Base-by-base conservation (phyloP, 768 basidiomycete species). In the Dioszegia hungarica region DNA sequence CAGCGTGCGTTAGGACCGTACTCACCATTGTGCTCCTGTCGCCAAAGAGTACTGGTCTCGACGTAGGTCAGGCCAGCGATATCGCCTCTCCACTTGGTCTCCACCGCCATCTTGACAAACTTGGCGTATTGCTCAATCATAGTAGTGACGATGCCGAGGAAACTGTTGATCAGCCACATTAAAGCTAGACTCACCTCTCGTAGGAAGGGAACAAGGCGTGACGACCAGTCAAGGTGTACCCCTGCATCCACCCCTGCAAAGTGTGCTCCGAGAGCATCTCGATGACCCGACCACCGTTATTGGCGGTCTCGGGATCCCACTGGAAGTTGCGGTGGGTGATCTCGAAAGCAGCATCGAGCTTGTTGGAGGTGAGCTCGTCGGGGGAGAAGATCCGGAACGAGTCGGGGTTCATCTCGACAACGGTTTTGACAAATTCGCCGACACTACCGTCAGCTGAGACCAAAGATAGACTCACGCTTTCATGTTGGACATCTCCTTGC, bases 361-460 rank as follows among this genome's bases (percentile, higher is more conserved):
- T 92, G 77, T 92, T 92, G 37, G 86, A 89, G 11, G 86, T 84
- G 1, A 91, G 79, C 66, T 91, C 89, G 62, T 95, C 91, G 0
- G 91, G 91, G 20, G 87, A 90, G 79, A 93, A 93, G 57, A 94
- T 88, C 36, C 91, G 82, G 82, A 92, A 92, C 0, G 81, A 79
- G 19, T 77, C 80, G 1, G 87, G 87, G 73, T 95, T 91, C 50
- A 84, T 86, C 67, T 77, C 66, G 63, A 80, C 70, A n/a, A 77
- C 76, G 11, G 76, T 75, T 20, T 67, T 67, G 38, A 80, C 66
- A 61, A 77, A 80, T 14, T 46, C 58, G 19, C 72, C 78, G 44
- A 78, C 69, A 11, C 69, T 71, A 65, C 54, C 5, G 12, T 51
- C 24, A 51, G 49, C 49, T 5, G 22, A 3, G 25, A 17, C 19